Evolutionary conservation across 2,329 filamentous ascomycete genomes (phyloP).

Genomic region (Sporothrix phasma): DNA sequence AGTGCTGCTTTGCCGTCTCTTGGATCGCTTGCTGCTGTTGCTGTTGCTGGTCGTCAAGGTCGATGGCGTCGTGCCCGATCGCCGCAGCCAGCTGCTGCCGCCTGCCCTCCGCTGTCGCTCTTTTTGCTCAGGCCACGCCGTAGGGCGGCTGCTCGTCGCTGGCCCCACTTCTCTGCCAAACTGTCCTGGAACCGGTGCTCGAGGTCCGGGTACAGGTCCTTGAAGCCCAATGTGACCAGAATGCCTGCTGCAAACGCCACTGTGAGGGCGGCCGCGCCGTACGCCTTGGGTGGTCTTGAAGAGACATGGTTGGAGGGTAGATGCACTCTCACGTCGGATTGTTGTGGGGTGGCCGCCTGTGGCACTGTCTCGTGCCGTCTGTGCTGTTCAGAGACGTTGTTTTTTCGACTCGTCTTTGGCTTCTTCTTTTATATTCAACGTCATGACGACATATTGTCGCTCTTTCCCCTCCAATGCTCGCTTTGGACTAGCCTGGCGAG

Average conservation of each 20-base stretch:
- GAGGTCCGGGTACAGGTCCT: constrained; percentile 68
- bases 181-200: constrained; percentile 48
- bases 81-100: constrained; percentile 6
- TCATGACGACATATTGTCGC: constrained; percentile 11
- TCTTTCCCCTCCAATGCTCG: constrained; percentile 3
- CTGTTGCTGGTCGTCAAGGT: not conserved
- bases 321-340: not conserved
- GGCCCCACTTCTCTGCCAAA: constrained; percentile 10
- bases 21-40: not conserved
- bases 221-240: constrained; percentile 64
- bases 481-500: not conserved
- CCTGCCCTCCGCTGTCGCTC: not conserved
- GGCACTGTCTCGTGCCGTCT: not conserved
- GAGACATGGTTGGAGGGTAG: constrained; percentile 37
- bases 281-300: constrained; percentile 52
- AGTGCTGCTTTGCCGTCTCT: constrained; percentile 13
- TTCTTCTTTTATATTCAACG: not conserved
- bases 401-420: not conserved
- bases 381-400: not conserved
- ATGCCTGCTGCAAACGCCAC: constrained; percentile 70
- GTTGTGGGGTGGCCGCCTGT: not conserved
- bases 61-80: constrained; percentile 17
- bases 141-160: constrained; percentile 1
- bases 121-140: constrained; percentile 8
- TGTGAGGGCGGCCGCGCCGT: constrained; percentile 55